These are phyloP conservation scores for Cystobasidium sp. DNA, from an alignment of 1,284 basidiomycete species.

Conservation along the genomic window DNA sequence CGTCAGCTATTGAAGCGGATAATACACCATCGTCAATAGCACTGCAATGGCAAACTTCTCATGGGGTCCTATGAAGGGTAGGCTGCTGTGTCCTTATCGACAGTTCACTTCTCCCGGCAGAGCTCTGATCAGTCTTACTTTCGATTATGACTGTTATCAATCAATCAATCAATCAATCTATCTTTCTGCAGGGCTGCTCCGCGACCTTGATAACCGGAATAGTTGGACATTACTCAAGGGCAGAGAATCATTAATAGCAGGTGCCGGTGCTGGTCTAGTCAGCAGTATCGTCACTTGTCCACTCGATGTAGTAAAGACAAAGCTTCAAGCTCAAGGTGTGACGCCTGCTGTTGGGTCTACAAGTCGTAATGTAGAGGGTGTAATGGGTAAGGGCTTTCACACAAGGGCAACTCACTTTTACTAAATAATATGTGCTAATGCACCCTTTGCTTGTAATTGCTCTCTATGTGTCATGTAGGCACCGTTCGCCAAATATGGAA, in stretches of 20 bases:
- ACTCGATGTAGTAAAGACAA: constrained; percentile 96
- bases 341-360: constrained; percentile 12
- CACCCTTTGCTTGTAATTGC: background rate
- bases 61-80: constrained; percentile 40
- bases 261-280: constrained; percentile 74
- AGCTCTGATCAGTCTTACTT: background rate
- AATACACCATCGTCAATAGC: background rate
- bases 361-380: constrained; percentile 55
- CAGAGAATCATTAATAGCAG: constrained; percentile 59
- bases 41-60: constrained; percentile 29
- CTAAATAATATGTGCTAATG: background rate
- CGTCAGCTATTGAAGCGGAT: constrained; percentile 10
- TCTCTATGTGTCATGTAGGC: constrained; percentile 58
- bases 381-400: constrained; percentile 64
- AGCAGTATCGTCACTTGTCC: constrained; percentile 95
- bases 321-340: constrained; percentile 80
- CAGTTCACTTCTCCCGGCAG: background rate
- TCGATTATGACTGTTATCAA: background rate
- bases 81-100: background rate
- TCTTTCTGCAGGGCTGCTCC: constrained; percentile 26
- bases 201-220: constrained; percentile 41
- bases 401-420: background rate
- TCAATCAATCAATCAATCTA: background rate
- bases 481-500: constrained; percentile 72
- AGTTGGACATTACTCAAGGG: constrained; percentile 47